Conservation (phyloP, 106 monocot species). For the Dactylorhiza incarnata region DNA sequence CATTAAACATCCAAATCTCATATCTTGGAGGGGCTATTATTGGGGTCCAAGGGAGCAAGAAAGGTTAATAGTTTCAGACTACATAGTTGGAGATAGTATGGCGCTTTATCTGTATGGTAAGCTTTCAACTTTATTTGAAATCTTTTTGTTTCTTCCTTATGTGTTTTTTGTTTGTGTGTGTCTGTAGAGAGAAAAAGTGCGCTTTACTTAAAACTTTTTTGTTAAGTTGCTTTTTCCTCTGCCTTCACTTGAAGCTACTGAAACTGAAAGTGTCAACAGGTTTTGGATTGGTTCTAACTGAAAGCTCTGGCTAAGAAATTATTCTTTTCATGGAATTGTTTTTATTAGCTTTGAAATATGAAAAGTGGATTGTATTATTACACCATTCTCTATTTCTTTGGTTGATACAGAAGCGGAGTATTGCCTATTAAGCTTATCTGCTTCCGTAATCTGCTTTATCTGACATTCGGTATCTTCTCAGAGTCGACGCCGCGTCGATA, state of each 20-base stretch:
- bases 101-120: constrained; percentile 90
- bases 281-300: too few relatives aligned
- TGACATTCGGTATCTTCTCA: constrained; percentile 12
- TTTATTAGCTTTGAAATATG: too few relatives aligned
- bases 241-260: too few relatives aligned
- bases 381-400: background rate
- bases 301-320: too few relatives aligned
- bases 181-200: background rate
- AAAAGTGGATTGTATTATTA: too few relatives aligned
- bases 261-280: too few relatives aligned
- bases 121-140: background rate
- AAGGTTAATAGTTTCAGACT: constrained; percentile 79
- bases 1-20: constrained; percentile 66
- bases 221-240: too few relatives aligned
- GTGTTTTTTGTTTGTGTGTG: background rate
- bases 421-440: background rate
- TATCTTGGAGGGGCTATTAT: constrained; percentile 81
- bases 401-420: background rate
- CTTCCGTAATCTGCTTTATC: background rate
- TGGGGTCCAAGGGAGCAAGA: constrained; percentile 95
- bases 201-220: too few relatives aligned
- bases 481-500: constrained; percentile 83
- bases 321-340: too few relatives aligned
- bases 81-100: constrained; percentile 72
- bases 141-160: background rate